Evolutionary conservation across 2,329 filamentous ascomycete species (phyloP), one percentile per base, ranked within the genome.

Genomic region (Pyrenochaeta sp.): DNA sequence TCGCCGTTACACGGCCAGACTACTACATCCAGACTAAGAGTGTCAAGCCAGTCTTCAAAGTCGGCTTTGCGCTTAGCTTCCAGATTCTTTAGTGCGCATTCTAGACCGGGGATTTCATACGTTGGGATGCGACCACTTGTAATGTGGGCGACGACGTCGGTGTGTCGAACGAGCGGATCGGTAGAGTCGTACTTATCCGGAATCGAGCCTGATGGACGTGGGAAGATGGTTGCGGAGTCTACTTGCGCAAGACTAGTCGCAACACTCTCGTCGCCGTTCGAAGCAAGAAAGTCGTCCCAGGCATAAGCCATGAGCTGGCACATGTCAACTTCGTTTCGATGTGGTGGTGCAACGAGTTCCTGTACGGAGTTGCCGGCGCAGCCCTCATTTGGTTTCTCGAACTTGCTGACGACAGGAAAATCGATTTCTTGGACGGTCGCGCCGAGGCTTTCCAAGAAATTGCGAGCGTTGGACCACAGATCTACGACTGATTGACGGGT

Each of bases 1-100:
- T 85, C 83, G 0, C 81, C 82, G n/a, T 78, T 77, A 0, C 79
- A 76, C 0, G 83, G 83, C 45, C 81, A 83, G 0, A 80, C 80
- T 2, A 84, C 75, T 8, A 72, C 68, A 60, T 84, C 80, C 27
- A 81, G 71, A 1, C 65, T 66, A 6, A 74, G 58, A 0, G 46
- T 36, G 13, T 76, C 71, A 62, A 85, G 75, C 79, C 80, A 85
- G 32, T 79, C 75, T 50, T 85, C 82, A 0, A 81, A 65, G 13
- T 79, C 77, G 4, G 66, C 61, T 57, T 81, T 80, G 15, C 82
- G 78, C 55, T 77, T 77, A 7, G 62, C 72, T 65, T 85, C 83
- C 0, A 85, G 72, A 13, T 44, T 37, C 8, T 10, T 28, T 3
- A 50, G 48, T 1, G 45, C 28, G 28, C 32, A 9, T 8, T 25